phyloP scores from a whole-genome alignment of 257 asterid species.

The Nicotiana obtusifolia region DNA sequence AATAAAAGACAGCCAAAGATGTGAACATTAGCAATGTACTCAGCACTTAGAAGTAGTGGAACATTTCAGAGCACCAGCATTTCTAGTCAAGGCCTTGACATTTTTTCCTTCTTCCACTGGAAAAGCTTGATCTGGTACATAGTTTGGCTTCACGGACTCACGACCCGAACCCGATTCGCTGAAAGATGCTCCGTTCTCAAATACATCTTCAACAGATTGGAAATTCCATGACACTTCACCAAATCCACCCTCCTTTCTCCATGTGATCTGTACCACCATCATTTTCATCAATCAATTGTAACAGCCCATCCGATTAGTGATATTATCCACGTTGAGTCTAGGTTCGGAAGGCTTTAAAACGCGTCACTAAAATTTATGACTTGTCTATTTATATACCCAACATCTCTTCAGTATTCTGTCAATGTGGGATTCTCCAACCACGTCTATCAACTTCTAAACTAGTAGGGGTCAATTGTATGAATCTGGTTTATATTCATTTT shows the following conservation, averaged over 20 bases:
- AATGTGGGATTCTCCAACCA: no score
- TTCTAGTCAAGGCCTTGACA: constrained; percentile 48
- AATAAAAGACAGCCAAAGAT: no score
- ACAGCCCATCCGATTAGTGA: no score
- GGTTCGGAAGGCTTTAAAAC: no score
- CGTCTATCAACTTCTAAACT: background rate
- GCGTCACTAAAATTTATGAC: no score
- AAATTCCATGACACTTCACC: constrained; percentile 26
- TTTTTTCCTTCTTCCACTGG: constrained; percentile 43
- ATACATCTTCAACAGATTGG: constrained; percentile 56
- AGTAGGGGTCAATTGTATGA: background rate
- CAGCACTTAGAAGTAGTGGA: constrained; percentile 41
- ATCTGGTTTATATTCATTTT: no score
- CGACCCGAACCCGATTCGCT: constrained; percentile 21
- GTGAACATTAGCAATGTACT: background rate
- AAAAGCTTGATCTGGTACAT: constrained; percentile 51
- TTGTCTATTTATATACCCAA: no score
- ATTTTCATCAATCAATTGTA: background rate
- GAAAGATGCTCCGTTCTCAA: constrained; percentile 77
- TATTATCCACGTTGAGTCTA: no score
- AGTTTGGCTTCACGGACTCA: constrained; percentile 45
- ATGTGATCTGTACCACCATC: constrained; percentile 38
- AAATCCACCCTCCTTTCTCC: constrained; percentile 34
- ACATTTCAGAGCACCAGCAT: constrained; percentile 65
- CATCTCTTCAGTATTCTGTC: no score